Base-by-base conservation (phyloP, 345 rosid genomes). In the Brassica cretica region DNA sequence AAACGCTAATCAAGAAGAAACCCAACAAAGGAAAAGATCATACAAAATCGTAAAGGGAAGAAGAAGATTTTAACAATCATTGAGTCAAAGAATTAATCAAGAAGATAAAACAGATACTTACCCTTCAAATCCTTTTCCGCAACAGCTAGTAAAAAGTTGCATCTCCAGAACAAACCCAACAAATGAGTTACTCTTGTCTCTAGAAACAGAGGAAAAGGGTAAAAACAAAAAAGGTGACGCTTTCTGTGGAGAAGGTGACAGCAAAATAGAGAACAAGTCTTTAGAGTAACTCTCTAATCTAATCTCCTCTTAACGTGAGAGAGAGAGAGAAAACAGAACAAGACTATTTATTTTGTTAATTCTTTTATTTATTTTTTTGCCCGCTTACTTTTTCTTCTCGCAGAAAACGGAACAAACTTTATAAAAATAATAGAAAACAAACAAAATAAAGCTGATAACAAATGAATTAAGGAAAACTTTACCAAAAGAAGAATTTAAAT, bases 51-150 rank as follows among this genome's bases (percentile, higher is more conserved):
- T 6, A 24, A 65, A 6, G 1, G 33, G 41, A 71, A 65, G 60
- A 56, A 51, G 35, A 35, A n/a, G 30, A 64, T 25, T 59, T 24
- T 5, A 8, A 72, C 16, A 71, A 72, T 72, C 2, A 44, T 44
- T 27, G 68, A 41, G 71, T n/a, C 29, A 21, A 46, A 3, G 53
- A 27, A 25, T 2, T 44, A 74, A 59, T 68, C 68, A 74, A 29
- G 78, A 11, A 21, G 5, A 51, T 5, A 67, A 67, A 85, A 66
- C 16, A 2, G 7, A 51, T 9, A 68, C 75, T 81, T 83, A 93
- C 99, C 94, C 93, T 85, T 90, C 90, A 70, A 74, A 87, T 41
- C 77, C 85, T 80, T 85, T 93, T 16, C 84, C 88, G 76, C 97
- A 93, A 67, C 98, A 95, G 73, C 91, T 78, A 24, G 83, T 84